phyloP scores from a whole-genome alignment of 2,329 filamentous ascomycete genomes.

The Colletotrichum falcatum region DNA sequence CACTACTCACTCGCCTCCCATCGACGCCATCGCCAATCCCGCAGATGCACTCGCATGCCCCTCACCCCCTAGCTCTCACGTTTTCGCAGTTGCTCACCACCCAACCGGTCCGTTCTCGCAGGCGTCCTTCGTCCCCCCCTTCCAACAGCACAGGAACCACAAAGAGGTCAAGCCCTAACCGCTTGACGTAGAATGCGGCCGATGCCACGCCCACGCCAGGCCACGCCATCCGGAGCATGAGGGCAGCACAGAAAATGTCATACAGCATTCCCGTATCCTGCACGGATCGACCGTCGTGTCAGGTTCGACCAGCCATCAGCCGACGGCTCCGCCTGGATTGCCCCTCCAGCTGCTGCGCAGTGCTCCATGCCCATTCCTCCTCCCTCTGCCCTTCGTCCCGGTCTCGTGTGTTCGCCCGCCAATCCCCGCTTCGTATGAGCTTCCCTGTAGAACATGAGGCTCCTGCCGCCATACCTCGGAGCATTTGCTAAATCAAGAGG shows the following conservation, averaged over 20 bases:
- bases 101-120: background rate
- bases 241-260: background rate
- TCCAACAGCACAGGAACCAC: background rate
- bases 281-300: slow-evolving; percentile 38
- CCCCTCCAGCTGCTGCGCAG: background rate
- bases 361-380: background rate
- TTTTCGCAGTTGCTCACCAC: background rate
- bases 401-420: slow-evolving; percentile 7
- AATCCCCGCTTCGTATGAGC: background rate
- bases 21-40: slow-evolving; percentile 26
- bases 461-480: slow-evolving; percentile 9
- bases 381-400: background rate
- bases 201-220: slow-evolving; percentile 12
- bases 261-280: slow-evolving; percentile 25
- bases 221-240: slow-evolving; percentile 5
- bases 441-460: background rate
- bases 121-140: background rate
- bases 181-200: slow-evolving; percentile 6
- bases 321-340: background rate
- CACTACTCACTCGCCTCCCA: slow-evolving; percentile 20
- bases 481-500: slow-evolving; percentile 1
- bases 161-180: background rate
- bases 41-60: slow-evolving; percentile 31
- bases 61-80: slow-evolving; percentile 21
- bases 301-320: slow-evolving; percentile 21